Evolutionary conservation across 2,329 filamentous ascomycete genomes (phyloP), one percentile per base, ranked within the genome.

Genomic region (Mycosphaerella arachidis): DNA sequence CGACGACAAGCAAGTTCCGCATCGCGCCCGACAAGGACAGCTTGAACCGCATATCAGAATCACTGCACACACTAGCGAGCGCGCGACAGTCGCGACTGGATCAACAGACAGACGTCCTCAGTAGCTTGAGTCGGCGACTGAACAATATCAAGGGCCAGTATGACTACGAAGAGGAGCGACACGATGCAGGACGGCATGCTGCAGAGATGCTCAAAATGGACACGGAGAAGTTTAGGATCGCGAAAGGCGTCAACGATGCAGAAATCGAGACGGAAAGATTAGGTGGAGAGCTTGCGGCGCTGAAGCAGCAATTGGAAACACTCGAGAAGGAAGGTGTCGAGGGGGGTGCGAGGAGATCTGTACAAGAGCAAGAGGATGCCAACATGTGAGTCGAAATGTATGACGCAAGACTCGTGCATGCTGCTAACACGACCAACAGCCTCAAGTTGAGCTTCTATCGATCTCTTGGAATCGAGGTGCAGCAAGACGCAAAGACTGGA

Each of bases 251-350:
- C 0, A 88, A 85, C 1, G 93, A 97, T 73, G 81, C 94, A 6
- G 92, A 97, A 78, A 92, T 93, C 71, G 94, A 99, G 77, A 89
- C 90, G n/a, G 93, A 97, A 79, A 83, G 93, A n/a, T 79, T 97
- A 50, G 86, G 90, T 58, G 84, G 86, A 6, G 90, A 95, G 74
- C 78, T 91, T 6, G 89, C 87, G 13, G 85, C 92, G 69, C 78
- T 97, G 59, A 85, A 86, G 62, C 86, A 86, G 48, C 83, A 88
- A 9, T 77, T 97, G 69, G 87, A 89, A 52, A 91, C 95, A 74
- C 77, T 97, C 48, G 93, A 97, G 72, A 80, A 89, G 57, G 91
- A 96, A 75, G 92, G 92, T 1, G 82, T 94, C 1, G 92, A 97
- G 72, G 92, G 91, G 1, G 83, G 78, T 6, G 77, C 75, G 10